Evolutionary conservation across 192 early-diverging fungal species (phyloP).

Genomic region (Umbelopsis sp.): DNA sequence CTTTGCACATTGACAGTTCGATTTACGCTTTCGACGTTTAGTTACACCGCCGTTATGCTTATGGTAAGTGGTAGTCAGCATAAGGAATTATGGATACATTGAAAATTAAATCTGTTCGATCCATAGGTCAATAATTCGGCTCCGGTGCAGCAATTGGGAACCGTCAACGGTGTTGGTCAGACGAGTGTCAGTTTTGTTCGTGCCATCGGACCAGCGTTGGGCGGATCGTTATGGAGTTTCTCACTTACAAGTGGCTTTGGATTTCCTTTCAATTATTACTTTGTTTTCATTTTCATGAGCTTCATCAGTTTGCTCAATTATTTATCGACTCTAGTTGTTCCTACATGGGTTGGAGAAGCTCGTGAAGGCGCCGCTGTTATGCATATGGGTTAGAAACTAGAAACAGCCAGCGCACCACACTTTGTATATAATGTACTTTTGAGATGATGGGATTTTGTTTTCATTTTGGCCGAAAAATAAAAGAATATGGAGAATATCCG

Average conservation of each 20-base stretch:
- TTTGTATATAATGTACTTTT: neutral
- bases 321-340: neutral
- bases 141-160: constrained; percentile 47
- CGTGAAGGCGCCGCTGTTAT: constrained; percentile 9
- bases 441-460: no score
- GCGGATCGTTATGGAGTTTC: constrained; percentile 57
- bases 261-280: constrained; percentile 59
- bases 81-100: neutral
- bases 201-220: constrained; percentile 53
- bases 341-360: constrained; percentile 5
- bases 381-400: constrained; percentile 11
- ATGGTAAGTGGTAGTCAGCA: constrained; percentile 42
- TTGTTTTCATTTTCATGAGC: constrained; percentile 43
- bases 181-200: constrained; percentile 48
- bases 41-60: constrained; percentile 52
- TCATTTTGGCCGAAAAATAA: no score
- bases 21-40: constrained; percentile 18
- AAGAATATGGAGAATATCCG: no score
- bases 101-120: neutral
- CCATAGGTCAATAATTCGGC: constrained; percentile 55
- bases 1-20: constrained; percentile 16
- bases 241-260: constrained; percentile 44
- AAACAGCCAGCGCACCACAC: neutral
- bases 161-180: constrained; percentile 62
- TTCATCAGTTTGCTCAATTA: constrained; percentile 31